Conservation (phyloP, 371 early-diverging fungal genomes). For the Dipsacomyces acuminosporus region DNA sequence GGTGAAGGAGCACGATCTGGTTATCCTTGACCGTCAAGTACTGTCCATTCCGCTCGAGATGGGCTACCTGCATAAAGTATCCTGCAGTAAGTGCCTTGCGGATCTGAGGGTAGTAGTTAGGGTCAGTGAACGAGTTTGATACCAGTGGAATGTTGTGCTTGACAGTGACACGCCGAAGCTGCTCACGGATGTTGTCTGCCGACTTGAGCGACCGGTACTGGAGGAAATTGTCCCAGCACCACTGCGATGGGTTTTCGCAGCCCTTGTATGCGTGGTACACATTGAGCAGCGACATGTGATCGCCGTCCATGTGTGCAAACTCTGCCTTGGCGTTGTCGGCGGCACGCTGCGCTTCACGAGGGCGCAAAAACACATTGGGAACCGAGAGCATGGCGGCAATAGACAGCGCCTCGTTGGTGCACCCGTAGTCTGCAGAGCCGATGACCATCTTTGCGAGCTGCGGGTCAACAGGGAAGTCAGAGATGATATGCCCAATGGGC, state of each 20-base stretch:
- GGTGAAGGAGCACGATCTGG: slow-evolving; percentile 93
- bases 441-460: slow-evolving; percentile 82
- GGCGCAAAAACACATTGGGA: slow-evolving; percentile 86
- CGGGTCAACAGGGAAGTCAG: slow-evolving; percentile 91
- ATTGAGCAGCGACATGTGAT: slow-evolving; percentile 90
- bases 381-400: slow-evolving; percentile 91
- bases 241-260: slow-evolving; percentile 64
- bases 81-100: slow-evolving; percentile 82
- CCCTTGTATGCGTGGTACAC: slow-evolving; percentile 88
- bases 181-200: slow-evolving; percentile 88
- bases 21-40: slow-evolving; percentile 96
- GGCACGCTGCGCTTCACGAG: slow-evolving; percentile 74
- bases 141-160: slow-evolving; percentile 64
- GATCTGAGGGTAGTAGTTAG: slow-evolving; percentile 76
- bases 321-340: slow-evolving; percentile 91
- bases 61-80: slow-evolving; percentile 97
- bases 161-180: slow-evolving; percentile 82
- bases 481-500: slow-evolving; percentile 70
- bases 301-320: slow-evolving; percentile 88
- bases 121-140: slow-evolving; percentile 68
- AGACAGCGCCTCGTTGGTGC: slow-evolving; percentile 88
- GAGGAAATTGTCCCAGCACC: slow-evolving; percentile 91
- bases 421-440: slow-evolving; percentile 72
- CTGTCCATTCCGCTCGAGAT: slow-evolving; percentile 80
- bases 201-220: slow-evolving; percentile 81